Evolutionary conservation across 1,284 basidiomycete genomes (phyloP), one percentile per base, ranked within the genome.

Genomic region (Bondarzewia mesenterica): DNA sequence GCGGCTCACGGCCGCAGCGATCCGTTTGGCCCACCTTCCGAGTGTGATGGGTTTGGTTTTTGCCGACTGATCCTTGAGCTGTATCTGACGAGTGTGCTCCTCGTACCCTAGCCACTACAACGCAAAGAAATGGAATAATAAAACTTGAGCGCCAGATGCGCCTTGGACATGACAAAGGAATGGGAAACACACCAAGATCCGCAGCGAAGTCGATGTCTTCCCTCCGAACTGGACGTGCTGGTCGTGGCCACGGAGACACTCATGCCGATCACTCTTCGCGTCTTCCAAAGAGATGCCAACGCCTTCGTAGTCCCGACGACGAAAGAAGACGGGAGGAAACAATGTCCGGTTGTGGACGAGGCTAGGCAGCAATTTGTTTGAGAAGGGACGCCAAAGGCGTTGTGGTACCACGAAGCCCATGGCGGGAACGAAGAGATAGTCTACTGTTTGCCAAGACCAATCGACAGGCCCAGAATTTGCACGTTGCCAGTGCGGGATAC

Each of bases 91-190:
- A 26, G 38, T 49, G 18, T 20, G 54, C 2, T 46, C 47, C 1
- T 42, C n/a, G 20, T 52, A 54, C 2, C 54, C 54, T 2, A 43
- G 50, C 54, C 54, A 55, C 54, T 55, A 36, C 25, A 7, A 44
- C 21, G 36, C 21, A n/a, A n/a, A 32, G 10, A 32, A 10, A 12
- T 32, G 10, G 29, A 12, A 10, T 12, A n/a, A 32, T n/a, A 32
- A 4, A 10, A 32, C 29, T n/a, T 32, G 4, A 7, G 2, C 29
- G 15, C 29, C n/a, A 10, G 5, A 32, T 4, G 29, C 5, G n/a
- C n/a, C n/a, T 10, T 40, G 29, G 35, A 14, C 25, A 43, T 7
- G 42, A 16, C n/a, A 46, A 37, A 12, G 21, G 20, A 7, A 10
- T n/a, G n/a, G n/a, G n/a, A 7, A n/a, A 26, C 46, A 14, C 26